phyloP scores from a whole-genome alignment of 108 stramenopile species.

The Pseudonitzschia multiseries region DNA sequence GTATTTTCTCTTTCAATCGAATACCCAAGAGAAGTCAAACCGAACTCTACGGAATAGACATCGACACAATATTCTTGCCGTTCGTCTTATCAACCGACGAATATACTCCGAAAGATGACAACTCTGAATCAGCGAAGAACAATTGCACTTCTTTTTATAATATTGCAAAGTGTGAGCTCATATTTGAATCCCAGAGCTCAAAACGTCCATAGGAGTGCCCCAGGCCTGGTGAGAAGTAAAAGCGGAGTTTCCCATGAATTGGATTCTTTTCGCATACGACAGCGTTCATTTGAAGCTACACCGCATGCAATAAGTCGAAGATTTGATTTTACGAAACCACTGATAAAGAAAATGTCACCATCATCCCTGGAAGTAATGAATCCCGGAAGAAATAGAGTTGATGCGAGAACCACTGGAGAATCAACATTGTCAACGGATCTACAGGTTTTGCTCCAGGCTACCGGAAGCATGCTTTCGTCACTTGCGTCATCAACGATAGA shows the following conservation, averaged over 20 bases:
- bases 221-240: background rate
- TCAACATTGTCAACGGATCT: background rate
- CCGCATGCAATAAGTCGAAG: background rate
- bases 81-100: background rate
- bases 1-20: too few relatives aligned
- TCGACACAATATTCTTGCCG: too few relatives aligned
- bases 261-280: background rate
- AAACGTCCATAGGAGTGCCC: background rate
- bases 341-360: background rate
- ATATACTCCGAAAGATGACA: background rate
- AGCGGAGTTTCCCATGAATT: background rate
- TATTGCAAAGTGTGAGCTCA: background rate
- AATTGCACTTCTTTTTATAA: background rate
- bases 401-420: background rate
- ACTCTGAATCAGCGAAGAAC: background rate
- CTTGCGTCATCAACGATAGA: background rate
- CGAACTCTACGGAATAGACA: too few relatives aligned
- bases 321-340: background rate
- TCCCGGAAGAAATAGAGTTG: background rate
- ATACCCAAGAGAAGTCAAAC: too few relatives aligned
- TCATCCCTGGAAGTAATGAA: slow-evolving; percentile 4
- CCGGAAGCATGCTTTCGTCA: background rate
- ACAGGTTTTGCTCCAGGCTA: background rate
- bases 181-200: background rate
- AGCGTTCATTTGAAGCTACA: background rate